These are phyloP conservation scores for Cryomyces minteri DNA, from an alignment of 495 filamentous ascomycete genomes.

Conservation along the genomic window DNA sequence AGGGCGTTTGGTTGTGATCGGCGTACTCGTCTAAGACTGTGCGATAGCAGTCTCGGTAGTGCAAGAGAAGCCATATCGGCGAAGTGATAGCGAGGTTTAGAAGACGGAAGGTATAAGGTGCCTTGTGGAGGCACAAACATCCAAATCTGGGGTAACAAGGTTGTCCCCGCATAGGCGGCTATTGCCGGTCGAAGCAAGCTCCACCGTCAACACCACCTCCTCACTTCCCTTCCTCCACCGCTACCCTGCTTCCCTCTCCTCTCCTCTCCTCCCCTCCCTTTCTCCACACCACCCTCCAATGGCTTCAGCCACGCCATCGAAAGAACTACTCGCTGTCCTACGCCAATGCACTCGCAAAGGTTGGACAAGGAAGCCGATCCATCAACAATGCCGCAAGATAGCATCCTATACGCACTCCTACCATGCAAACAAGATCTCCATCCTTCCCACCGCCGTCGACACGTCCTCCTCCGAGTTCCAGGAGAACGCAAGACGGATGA, in stretches of 20 bases:
- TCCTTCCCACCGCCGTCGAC: conserved; percentile 60
- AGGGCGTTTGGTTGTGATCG: not conserved
- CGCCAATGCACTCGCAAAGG: not conserved
- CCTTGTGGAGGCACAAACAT: too few species aligned
- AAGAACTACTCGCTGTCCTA: conserved; percentile 4
- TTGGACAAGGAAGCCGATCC: not conserved
- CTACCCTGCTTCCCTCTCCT: conserved; percentile 10
- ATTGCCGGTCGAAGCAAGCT: too few species aligned
- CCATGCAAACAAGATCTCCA: conserved; percentile 48
- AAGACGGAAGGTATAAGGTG: conserved; percentile 5
- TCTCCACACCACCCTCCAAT: not conserved
- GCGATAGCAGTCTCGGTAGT: too few species aligned
- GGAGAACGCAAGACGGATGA: conserved; percentile 69
- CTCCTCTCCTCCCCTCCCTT: too few species aligned
- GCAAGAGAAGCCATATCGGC: too few species aligned
- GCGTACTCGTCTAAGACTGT: too few species aligned
- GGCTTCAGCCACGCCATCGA: conserved; percentile 3
- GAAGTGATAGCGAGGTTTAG: too few species aligned
- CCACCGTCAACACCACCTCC: too few species aligned
- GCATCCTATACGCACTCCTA: conserved; percentile 26
- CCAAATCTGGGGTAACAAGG: too few species aligned
- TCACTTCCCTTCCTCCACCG: too few species aligned
- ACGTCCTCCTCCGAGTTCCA: conserved; percentile 56
- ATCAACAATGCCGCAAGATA: conserved; percentile 9
- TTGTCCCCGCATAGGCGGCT: too few species aligned